phyloP scores from a whole-genome alignment of 352 stramenopile genomes.

The Phytophthora chlamydospora region DNA sequence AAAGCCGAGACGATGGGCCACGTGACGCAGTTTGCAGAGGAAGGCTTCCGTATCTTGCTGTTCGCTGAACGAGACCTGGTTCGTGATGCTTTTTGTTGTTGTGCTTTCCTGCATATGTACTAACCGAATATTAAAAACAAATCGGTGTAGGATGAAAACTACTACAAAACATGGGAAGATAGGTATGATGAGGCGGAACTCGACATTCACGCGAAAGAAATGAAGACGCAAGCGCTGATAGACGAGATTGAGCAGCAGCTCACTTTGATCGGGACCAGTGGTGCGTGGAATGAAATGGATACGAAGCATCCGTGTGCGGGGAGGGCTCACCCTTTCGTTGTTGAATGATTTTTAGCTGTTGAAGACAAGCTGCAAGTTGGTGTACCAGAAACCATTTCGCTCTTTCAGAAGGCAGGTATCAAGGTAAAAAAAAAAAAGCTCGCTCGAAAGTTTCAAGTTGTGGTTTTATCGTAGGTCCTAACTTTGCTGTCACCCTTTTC shows the following conservation, averaged over 20 bases:
- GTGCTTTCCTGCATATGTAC: not conserved
- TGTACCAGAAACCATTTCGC: conserved; percentile 93
- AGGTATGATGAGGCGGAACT: conserved; percentile 76
- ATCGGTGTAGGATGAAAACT: conserved; percentile 53
- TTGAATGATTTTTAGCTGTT: conserved; percentile 69
- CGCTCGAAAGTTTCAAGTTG: too few species aligned
- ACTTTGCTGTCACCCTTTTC: not conserved
- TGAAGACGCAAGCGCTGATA: conserved; percentile 58
- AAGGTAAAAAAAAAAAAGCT: conserved; percentile 85
- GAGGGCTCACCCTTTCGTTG: not conserved
- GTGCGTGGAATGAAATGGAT: conserved; percentile 28
- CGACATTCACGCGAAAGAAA: conserved; percentile 70
- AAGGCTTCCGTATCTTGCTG: conserved; percentile 87
- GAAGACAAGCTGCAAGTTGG: conserved; percentile 98
- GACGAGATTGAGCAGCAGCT: conserved; percentile 88
- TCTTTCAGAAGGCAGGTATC: conserved; percentile 92
- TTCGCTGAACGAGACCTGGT: conserved; percentile 81
- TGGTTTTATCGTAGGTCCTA: too few species aligned
- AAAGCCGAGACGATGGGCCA: conserved; percentile 70
- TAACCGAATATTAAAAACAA: not conserved
- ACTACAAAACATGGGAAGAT: conserved; percentile 72
- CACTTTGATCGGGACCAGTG: conserved; percentile 86
- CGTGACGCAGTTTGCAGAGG: conserved; percentile 80
- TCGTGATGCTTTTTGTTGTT: conserved; percentile 7
- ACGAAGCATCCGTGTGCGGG: too few species aligned